These are phyloP conservation scores for Botrytis elliptica DNA, from an alignment of 2,329 filamentous ascomycete species.

Conservation along the genomic window DNA sequence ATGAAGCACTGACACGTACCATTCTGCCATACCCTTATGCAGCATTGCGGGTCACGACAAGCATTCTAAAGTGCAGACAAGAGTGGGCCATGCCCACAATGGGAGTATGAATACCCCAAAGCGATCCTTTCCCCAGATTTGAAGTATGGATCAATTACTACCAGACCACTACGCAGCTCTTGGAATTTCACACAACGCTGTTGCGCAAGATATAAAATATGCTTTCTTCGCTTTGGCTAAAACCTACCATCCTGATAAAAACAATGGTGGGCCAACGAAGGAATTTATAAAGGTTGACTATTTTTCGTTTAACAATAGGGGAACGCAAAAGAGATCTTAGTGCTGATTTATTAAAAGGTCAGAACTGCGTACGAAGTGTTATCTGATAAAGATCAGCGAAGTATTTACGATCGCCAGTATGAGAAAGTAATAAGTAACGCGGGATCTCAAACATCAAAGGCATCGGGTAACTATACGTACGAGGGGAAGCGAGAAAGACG, in stretches of 20 bases:
- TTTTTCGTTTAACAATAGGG: background rate
- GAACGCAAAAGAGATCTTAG: background rate
- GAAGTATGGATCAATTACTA: slow-evolving; percentile 4
- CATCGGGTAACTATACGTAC: background rate
- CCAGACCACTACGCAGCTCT: slow-evolving; percentile 5
- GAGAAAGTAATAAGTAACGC: background rate
- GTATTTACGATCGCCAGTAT: background rate
- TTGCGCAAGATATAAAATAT: slow-evolving; percentile 7
- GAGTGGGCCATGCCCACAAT: slow-evolving; percentile 1
- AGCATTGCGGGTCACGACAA: slow-evolving; percentile 4
- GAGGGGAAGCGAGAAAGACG: slow-evolving; percentile 2
- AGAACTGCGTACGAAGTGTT: slow-evolving; percentile 8
- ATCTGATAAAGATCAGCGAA: slow-evolving; percentile 3
- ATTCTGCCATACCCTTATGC: background rate
- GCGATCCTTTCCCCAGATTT: background rate
- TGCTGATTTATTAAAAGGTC: background rate
- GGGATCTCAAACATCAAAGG: background rate
- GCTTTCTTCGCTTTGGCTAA: slow-evolving; percentile 16
- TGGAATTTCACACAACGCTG: background rate
- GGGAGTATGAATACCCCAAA: background rate
- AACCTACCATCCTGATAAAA: slow-evolving; percentile 15
- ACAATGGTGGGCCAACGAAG: slow-evolving; percentile 1
- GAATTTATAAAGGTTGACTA: slow-evolving; percentile 11
- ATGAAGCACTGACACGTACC: slow-evolving; percentile 10
- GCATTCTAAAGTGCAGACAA: background rate